phyloP scores from a whole-genome alignment of 306 rosid genomes.

The Dryas alaskensis region DNA sequence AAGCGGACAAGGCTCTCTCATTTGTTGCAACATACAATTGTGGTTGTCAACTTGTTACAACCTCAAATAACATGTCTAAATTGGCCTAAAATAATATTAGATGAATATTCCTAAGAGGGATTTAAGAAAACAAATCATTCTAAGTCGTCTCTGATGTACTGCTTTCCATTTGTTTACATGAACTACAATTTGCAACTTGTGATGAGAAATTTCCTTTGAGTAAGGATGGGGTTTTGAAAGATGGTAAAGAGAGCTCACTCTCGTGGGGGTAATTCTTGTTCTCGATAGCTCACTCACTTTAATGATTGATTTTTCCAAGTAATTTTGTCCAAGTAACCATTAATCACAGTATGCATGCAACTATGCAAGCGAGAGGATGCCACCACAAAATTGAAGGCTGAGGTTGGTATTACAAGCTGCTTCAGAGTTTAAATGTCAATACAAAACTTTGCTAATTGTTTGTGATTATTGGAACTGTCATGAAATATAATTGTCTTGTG shows the following conservation, averaged over 20 bases:
- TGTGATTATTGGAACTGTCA: background rate
- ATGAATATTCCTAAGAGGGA: background rate
- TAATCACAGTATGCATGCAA: conserved; percentile 41
- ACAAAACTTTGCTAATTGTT: background rate
- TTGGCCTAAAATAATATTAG: no score
- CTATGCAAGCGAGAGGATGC: conserved; percentile 61
- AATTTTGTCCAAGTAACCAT: conserved; percentile 7
- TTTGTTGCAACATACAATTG: background rate
- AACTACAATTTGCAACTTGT: background rate
- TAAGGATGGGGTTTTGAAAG: conserved; percentile 79
- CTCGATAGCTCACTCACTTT: conserved; percentile 11
- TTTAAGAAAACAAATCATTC: background rate
- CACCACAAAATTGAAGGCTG: conserved; percentile 60
- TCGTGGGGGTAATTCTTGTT: conserved; percentile 62
- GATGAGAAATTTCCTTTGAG: conserved; percentile 26
- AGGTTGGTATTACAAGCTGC: conserved; percentile 48
- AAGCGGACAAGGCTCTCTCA: background rate
- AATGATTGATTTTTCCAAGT: conserved; percentile 14
- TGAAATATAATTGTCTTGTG: background rate
- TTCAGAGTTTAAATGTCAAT: background rate
- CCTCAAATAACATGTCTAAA: background rate
- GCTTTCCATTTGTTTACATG: conserved; percentile 5
- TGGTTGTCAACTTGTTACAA: background rate
- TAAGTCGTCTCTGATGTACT: conserved; percentile 8
- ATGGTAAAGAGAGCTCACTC: conserved; percentile 81